Base-by-base conservation (phyloP, 345 rosid genomes). In the Raphanus raphanistrum region DNA sequence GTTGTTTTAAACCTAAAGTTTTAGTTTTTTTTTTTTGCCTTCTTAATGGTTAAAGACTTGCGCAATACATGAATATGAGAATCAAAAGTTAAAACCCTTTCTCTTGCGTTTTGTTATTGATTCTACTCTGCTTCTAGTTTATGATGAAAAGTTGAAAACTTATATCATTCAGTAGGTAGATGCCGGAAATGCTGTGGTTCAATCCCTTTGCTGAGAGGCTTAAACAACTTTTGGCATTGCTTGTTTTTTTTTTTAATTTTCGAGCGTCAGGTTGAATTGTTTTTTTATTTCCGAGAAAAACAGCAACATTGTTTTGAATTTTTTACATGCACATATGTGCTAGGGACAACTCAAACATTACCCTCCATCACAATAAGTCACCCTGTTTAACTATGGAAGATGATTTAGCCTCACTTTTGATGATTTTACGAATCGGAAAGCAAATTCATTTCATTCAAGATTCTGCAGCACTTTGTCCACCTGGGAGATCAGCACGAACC, bases 401-500 rank as follows among this genome's bases (percentile, higher is more conserved):
- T 35, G 59, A 21, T 8, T 54, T 27, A 71, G 72, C 13, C 41
- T 65, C 68, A 76, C 21, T 10, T 25, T 33, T 45, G 16, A 45
- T 11, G 21, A 78, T 72, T 21, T 78, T 66, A n/a, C 73, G 66
- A 61, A 69, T 76, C 50, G 5, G 2, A 15, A 17, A 16, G 27
- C 0, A 72, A 27, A 55, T 45, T 72, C 63, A 78, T 21, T 21
- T 21, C 21, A 21, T 21, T 21, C 21, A 21, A 21, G 21, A 21
- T 21, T 21, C 21, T 21, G 21, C 50, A 58, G 60, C 21, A 21
- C 27, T 43, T 29, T 72, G 31, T 15, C 87, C 84, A 7, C 89
- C 87, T 61, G 84, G 83, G 35, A 86, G 86, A 59, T 86, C 86
- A 16, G 86, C 87, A 76, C 81, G 85, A 79, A 86, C 89, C 52